phyloP scores from a whole-genome alignment of 2,329 filamentous ascomycete genomes.

The Anthostomella pinea region DNA sequence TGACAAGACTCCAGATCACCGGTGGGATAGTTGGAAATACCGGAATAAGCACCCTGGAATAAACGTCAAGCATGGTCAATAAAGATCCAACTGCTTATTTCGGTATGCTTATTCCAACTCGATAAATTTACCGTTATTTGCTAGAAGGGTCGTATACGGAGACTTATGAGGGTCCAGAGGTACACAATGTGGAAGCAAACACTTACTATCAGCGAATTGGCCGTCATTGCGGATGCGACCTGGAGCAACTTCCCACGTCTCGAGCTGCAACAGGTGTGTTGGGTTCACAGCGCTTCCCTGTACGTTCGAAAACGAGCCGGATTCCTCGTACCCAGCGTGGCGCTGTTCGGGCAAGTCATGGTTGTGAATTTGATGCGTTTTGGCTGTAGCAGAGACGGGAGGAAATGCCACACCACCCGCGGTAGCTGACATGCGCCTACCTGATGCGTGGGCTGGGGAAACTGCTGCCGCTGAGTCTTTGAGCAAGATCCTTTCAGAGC shows the following conservation, averaged over 20 bases:
- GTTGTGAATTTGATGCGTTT: background rate
- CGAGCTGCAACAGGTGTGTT: conserved; percentile 31
- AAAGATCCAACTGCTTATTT: too few species aligned
- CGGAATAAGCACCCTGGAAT: too few species aligned
- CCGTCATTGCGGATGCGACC: conserved; percentile 35
- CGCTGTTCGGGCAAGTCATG: background rate
- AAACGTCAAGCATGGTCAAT: background rate
- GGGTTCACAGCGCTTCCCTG: conserved; percentile 2
- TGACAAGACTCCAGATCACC: too few species aligned
- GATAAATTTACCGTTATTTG: too few species aligned
- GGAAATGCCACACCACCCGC: background rate
- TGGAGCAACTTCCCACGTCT: conserved; percentile 45
- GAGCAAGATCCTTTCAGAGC: conserved; percentile 6
- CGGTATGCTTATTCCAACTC: too few species aligned
- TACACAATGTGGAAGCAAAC: too few species aligned
- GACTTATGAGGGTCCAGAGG: too few species aligned
- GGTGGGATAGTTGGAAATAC: too few species aligned
- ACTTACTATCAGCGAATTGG: conserved; percentile 35
- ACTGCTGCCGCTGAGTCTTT: conserved; percentile 2
- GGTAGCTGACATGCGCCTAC: background rate
- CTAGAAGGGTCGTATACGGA: too few species aligned
- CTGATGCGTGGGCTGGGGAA: too few species aligned
- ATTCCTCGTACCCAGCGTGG: conserved; percentile 21
- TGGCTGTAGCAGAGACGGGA: background rate
- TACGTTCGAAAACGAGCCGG: background rate